These are phyloP conservation scores for Hericium erinaceus DNA, from an alignment of 768 basidiomycete genomes.

Conservation along the genomic window DNA sequence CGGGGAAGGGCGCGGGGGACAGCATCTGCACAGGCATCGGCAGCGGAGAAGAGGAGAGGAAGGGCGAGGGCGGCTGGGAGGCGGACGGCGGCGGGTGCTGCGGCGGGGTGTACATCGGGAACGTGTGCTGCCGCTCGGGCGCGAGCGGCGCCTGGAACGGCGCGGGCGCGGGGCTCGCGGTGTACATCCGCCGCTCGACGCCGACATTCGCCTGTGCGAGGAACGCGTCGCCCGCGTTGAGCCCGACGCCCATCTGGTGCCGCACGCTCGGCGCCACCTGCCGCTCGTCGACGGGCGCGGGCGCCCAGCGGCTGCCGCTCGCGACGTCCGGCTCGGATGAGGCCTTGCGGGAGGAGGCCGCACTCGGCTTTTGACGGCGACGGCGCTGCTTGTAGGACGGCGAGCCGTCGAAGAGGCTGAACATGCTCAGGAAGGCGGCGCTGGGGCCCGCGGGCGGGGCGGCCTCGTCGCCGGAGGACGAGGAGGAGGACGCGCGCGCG, in stretches of 20 bases:
- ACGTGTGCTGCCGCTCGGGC: slow-evolving; percentile 10
- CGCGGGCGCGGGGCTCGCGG: not conserved
- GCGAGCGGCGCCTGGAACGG: slow-evolving; percentile 5
- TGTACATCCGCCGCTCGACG: slow-evolving; percentile 6
- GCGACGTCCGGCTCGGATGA: slow-evolving; percentile 13
- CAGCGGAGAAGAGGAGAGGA: not conserved
- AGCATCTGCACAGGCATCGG: slow-evolving; percentile 11
- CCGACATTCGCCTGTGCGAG: slow-evolving; percentile 12
- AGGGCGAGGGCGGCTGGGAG: not conserved
- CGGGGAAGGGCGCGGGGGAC: slow-evolving; percentile 14
- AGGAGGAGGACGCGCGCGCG: slow-evolving; percentile 6
- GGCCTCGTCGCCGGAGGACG: slow-evolving; percentile 16
- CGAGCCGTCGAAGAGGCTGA: slow-evolving; percentile 76
- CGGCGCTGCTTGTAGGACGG: slow-evolving; percentile 85
- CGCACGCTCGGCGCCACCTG: slow-evolving; percentile 19
- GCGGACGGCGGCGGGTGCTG: not conserved
- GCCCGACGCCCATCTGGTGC: slow-evolving; percentile 10
- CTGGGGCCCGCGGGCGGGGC: slow-evolving; percentile 16
- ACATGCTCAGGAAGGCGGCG: slow-evolving; percentile 48
- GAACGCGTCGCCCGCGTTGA: slow-evolving; percentile 13
- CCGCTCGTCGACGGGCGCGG: slow-evolving; percentile 18
- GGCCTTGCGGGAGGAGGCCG: slow-evolving; percentile 24
- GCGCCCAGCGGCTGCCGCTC: not conserved
- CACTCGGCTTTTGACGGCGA: slow-evolving; percentile 51
- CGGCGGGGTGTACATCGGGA: slow-evolving; percentile 9